Evolutionary conservation across 1,284 basidiomycete species (phyloP), one percentile per base, ranked within the genome.

Genomic region (Sporisorium sorghi): DNA sequence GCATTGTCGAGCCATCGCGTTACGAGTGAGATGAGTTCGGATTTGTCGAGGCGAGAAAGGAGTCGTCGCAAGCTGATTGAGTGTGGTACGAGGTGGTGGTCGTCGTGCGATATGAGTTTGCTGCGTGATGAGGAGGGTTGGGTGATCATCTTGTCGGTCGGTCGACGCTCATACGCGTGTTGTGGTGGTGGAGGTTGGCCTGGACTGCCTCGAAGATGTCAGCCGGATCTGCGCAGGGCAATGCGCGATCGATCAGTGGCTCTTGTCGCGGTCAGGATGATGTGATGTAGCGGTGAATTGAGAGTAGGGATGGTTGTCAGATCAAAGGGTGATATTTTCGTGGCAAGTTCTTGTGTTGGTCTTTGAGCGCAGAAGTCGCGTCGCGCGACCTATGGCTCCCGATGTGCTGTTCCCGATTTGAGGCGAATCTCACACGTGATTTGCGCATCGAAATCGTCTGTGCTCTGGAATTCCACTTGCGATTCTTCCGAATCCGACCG

Each of bases 401-500:
- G 65, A 68, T 68, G 12, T 30, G 6, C 3, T 14, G 37, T 8
- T n/a, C 37, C 37, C 14, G 14, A 17, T 9, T 19, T n/a, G n/a
- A 10, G 21, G 30, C 17, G 35, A 21, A 40, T 58, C 26, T n/a
- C 23, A 49, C 67, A 70, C 67, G 67, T 70, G 67, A 70, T 69
- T 52, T 63, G n/a, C 3, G 4, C 37, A 21, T 7, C 6, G 11
- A 5, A 26, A 17, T 12, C 19, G 12, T 47, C 26, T 47, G 33
- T 30, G 42, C 37, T 19, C 40, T 17, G 39, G 24, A 37, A 46
- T 33, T 33, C 51, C 15, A 5, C 32, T 43, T 39, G 43, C 53
- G 52, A 15, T 56, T 70, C 67, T 70, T 70, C 67, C 67, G 67
- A 70, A 56, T 70, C 60, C 30, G 42, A 70, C 67, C 67, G 67